These are phyloP conservation scores for Prinsepia uniflora DNA, from an alignment of 306 rosid species.

Conservation along the genomic window DNA sequence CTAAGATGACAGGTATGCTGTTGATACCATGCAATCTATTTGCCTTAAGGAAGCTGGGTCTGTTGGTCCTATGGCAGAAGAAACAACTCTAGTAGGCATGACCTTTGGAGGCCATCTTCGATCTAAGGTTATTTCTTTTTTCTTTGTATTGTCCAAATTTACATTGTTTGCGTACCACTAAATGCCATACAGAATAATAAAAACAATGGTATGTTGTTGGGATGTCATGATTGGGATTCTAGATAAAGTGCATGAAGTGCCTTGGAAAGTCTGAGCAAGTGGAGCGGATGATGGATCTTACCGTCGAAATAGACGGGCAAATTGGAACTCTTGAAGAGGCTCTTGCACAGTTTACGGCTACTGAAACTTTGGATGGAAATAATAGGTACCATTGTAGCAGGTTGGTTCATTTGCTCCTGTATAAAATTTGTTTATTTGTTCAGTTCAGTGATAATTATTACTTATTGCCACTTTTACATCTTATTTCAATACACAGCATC, in stretches of 20 bases:
- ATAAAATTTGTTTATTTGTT: neutral
- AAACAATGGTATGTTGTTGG: slow-evolving; percentile 11
- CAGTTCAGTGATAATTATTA: neutral
- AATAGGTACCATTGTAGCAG: slow-evolving; percentile 71
- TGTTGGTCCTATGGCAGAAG: slow-evolving; percentile 57
- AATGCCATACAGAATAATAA: neutral
- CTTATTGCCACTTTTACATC: neutral
- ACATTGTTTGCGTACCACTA: neutral
- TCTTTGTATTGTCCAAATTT: slow-evolving; percentile 4
- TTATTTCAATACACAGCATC: neutral
- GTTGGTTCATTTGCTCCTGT: slow-evolving; percentile 32
- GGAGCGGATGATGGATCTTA: slow-evolving; percentile 83
- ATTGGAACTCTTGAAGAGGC: slow-evolving; percentile 85
- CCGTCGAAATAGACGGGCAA: slow-evolving; percentile 75
- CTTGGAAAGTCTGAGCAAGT: slow-evolving; percentile 58
- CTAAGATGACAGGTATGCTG: slow-evolving; percentile 59
- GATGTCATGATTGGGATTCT: slow-evolving; percentile 29
- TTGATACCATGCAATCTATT: slow-evolving; percentile 79
- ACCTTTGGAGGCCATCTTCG: slow-evolving; percentile 77
- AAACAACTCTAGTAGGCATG: slow-evolving; percentile 66
- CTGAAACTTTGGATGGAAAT: slow-evolving; percentile 66
- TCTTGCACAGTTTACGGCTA: slow-evolving; percentile 72
- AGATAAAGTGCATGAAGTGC: slow-evolving; percentile 82
- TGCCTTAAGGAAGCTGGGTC: slow-evolving; percentile 64
- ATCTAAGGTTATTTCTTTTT: slow-evolving; percentile 56